Percentiles rank a stretch among this genome's conserved stretches.
Conservation (phyloP, 371 early-diverging fungal genomes). For the Pancytospora philotis region DNA sequence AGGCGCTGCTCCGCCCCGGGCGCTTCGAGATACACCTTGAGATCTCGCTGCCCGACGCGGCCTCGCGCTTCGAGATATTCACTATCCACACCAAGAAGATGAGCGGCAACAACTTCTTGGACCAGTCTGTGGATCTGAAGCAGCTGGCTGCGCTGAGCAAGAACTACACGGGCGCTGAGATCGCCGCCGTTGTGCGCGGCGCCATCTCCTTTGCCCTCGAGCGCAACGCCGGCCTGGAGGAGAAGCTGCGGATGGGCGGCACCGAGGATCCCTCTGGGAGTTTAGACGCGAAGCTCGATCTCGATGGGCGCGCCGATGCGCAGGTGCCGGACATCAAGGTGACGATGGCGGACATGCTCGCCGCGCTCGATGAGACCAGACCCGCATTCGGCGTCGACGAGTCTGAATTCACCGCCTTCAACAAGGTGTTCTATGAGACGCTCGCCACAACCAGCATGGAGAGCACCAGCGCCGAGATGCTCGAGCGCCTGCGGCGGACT, state of each 20-base stretch:
- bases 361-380: constrained; percentile 83
- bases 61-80: constrained; percentile 60
- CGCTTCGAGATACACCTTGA: constrained; percentile 86
- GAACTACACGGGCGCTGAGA: constrained; percentile 98
- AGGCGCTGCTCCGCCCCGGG: constrained; percentile 93
- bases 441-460: constrained; percentile 72
- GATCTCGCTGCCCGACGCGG: constrained; percentile 67
- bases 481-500: constrained; percentile 64
- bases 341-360: constrained; percentile 75
- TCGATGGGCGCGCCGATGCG: background rate
- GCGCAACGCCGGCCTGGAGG: constrained; percentile 71
- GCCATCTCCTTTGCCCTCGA: constrained; percentile 97
- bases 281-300: too few relatives aligned
- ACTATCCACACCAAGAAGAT: constrained; percentile 72
- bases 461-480: constrained; percentile 63
- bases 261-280: constrained; percentile 55
- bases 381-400: constrained; percentile 93
- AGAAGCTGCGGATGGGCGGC: constrained; percentile 46
- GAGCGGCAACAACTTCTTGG: constrained; percentile 71
- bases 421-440: constrained; percentile 69
- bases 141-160: constrained; percentile 81
- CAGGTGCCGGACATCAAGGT: constrained; percentile 65
- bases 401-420: constrained; percentile 62
- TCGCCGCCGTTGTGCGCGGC: constrained; percentile 85
- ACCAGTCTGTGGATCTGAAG: constrained; percentile 70